Evolutionary conservation across 164 flowering plant genomes (phyloP).

Genomic region (Chloranthus sessilifolius): DNA sequence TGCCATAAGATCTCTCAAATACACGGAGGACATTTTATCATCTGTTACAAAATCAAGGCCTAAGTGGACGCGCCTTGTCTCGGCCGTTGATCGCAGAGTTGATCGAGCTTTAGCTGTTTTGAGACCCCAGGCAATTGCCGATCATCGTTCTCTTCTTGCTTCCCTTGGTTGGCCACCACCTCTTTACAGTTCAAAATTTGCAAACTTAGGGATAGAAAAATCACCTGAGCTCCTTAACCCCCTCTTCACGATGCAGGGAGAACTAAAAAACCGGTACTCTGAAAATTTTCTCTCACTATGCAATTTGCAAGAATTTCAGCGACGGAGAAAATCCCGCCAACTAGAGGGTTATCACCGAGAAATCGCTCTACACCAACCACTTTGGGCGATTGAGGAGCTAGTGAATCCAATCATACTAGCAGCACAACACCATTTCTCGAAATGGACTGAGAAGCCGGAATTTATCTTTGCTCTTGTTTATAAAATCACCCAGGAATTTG

Average conservation of each 20-base stretch:
- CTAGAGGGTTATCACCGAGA: conserved; percentile 57
- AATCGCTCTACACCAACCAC: conserved; percentile 63
- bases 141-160: conserved; percentile 73
- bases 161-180: conserved; percentile 99
- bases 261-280: conserved; percentile 68
- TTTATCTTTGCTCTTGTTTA: conserved; percentile 87
- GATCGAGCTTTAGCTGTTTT: conserved; percentile 86
- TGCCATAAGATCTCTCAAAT: conserved; percentile 61
- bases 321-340: conserved; percentile 67
- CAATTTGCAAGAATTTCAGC: conserved; percentile 76
- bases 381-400: conserved; percentile 97
- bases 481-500: conserved; percentile 79
- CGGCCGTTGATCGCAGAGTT: conserved; percentile 91
- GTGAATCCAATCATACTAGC: conserved; percentile 80
- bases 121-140: conserved; percentile 94
- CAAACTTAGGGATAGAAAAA: conserved; percentile 31
- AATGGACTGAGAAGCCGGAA: conserved; percentile 89
- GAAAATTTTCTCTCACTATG: conserved; percentile 82
- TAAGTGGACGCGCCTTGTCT: conserved; percentile 69
- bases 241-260: conserved; percentile 78
- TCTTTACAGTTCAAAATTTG: conserved; percentile 44
- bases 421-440: conserved; percentile 68
- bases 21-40: conserved; percentile 55
- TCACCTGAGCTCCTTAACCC: conserved; percentile 50
- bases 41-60: conserved; percentile 58